phyloP scores from a whole-genome alignment of 257 asterid genomes.

The Solanum corneliomulleri region DNA sequence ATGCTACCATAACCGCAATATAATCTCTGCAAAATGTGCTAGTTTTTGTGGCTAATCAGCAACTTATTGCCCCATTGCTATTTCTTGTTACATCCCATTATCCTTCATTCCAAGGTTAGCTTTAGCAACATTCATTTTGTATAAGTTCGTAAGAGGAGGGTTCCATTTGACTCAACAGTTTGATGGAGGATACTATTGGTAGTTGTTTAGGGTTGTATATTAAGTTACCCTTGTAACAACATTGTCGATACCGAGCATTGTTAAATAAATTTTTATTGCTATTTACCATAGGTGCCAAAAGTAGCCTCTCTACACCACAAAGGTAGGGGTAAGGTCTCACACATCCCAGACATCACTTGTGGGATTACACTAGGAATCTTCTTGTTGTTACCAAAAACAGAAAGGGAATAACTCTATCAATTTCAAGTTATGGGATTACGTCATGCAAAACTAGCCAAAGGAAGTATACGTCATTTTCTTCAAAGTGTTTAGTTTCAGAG shows the following conservation, averaged over 20 bases:
- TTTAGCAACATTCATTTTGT: not conserved
- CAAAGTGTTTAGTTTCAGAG: not conserved
- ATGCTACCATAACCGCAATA: not conserved
- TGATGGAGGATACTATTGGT: not conserved
- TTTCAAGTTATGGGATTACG: not conserved
- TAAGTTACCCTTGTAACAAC: not conserved
- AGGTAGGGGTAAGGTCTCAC: not conserved
- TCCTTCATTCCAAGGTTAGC: not conserved
- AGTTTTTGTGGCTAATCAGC: not conserved
- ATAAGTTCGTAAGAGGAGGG: not conserved
- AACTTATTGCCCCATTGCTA: not conserved
- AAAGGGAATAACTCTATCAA: not conserved
- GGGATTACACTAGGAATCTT: not conserved
- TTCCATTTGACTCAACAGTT: not conserved
- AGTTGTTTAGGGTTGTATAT: not conserved
- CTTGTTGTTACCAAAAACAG: not conserved
- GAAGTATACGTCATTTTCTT: not conserved
- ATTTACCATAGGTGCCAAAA: not conserved
- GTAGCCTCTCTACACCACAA: not conserved
- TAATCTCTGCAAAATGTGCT: not conserved
- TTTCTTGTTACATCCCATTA: not conserved
- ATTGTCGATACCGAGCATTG: not conserved
- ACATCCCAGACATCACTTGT: not conserved
- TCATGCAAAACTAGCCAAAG: not conserved
- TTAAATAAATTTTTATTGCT: not conserved